Percentiles rank a stretch among this genome's conserved stretches.
Evolutionary conservation across 331 rosid genomes (phyloP).

Genomic region (Telfairia occidentalis): DNA sequence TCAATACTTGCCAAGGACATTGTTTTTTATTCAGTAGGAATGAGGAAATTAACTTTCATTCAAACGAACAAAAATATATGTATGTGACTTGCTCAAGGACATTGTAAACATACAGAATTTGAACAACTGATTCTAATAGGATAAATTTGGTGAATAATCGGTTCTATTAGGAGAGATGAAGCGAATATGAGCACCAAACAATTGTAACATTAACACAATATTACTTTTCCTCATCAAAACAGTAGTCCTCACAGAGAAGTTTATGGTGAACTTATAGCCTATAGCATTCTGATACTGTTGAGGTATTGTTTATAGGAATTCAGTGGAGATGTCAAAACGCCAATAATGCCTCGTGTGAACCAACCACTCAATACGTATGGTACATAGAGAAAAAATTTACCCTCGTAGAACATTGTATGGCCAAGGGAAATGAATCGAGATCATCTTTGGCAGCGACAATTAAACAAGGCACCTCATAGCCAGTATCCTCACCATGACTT

Average conservation of each 20-base stretch:
- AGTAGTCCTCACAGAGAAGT: background rate
- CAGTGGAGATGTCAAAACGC: background rate
- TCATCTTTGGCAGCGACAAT: slow-evolving; percentile 97
- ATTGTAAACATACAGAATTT: background rate
- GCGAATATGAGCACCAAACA: background rate
- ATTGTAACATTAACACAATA: background rate
- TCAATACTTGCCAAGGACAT: background rate
- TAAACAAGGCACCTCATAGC: slow-evolving; percentile 95
- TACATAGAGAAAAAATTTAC: slow-evolving; percentile 24
- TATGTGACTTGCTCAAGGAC: background rate
- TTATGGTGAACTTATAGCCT: background rate
- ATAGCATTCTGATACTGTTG: background rate
- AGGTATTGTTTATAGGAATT: background rate
- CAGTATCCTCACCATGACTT: slow-evolving; percentile 90
- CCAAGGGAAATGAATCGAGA: slow-evolving; percentile 70
- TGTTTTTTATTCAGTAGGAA: background rate
- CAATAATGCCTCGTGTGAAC: background rate
- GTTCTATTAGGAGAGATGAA: background rate
- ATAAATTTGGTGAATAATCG: background rate
- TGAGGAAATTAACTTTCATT: background rate
- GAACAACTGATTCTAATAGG: background rate
- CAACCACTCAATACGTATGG: background rate
- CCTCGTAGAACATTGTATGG: slow-evolving; percentile 82
- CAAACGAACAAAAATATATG: background rate
- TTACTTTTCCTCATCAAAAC: background rate